Evolutionary conservation across 441 rosid genomes (phyloP), one percentile per base, ranked within the genome.

Genomic region (Euphorbia schlechtendalii): DNA sequence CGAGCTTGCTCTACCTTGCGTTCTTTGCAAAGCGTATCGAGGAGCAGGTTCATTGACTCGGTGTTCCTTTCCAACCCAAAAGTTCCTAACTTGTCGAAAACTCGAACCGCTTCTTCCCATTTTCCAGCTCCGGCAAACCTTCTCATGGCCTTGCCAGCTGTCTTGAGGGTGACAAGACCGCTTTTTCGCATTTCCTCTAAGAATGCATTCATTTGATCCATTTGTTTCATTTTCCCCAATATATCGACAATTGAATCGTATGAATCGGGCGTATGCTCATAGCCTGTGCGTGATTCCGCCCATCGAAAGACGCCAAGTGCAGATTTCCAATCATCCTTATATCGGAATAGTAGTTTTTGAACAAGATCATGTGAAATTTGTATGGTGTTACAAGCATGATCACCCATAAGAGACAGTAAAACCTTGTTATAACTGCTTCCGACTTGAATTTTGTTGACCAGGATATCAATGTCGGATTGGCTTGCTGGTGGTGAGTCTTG

Each of bases 21-120:
- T 80, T 89, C 96, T 76, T 92, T 92, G 73, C 94, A 90, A 56
- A 92, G 88, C 0, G 96, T 82, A 73, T 86, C 94, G 1, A 90
- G 85, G 72, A 92, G 55, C 59, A 86, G 48, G 62, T 92, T 89
- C 96, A 88, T 88, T 0, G 91, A 77, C 68, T 86, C 86, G 0
- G 88, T 81, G 74, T 83, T 86, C 83, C 84, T 92, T 76, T 80
- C 78, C 69, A 92, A 68, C 21, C 93, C 87, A 67, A 83, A 89
- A 12, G 64, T 72, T 55, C 62, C 80, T 53, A 92, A 76, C 48
- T 62, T 81, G 62, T 89, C 93, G 28, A 92, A 92, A 24, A 75
- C 54, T 56, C 63, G 73, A 38, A 83, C 88, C 8, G 95, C 91
- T 77, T 87, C 88, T 74, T 86, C 90, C 96, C 98, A 92, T 32